Conservation (phyloP, 2,329 filamentous ascomycete species). For the Raffaelea arxii region DNA sequence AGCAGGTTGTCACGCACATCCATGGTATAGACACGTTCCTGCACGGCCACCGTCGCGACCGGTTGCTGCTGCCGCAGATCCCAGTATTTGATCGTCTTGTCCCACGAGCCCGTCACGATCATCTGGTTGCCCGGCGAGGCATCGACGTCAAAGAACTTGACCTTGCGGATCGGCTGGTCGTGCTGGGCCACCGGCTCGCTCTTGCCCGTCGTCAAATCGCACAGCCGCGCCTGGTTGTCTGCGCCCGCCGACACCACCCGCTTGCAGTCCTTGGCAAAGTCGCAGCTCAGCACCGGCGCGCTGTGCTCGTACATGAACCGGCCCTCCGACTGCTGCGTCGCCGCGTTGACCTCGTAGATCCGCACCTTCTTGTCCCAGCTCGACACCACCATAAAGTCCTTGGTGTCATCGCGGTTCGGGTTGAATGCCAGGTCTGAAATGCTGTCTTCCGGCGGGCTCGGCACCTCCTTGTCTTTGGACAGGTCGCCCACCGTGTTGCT, state of each 20-base stretch:
- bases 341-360: constrained; percentile 80
- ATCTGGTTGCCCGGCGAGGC: constrained; percentile 62
- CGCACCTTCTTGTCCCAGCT: constrained; percentile 98
- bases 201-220: constrained; percentile 64
- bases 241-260: constrained; percentile 82
- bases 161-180: constrained; percentile 70
- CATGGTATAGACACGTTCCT: constrained; percentile 82
- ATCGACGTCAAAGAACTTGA: constrained; percentile 65
- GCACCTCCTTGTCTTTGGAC: constrained; percentile 75
- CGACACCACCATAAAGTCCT: constrained; percentile 76
- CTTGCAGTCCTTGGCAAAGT: constrained; percentile 91
- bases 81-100: constrained; percentile 88
- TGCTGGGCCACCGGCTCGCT: constrained; percentile 72
- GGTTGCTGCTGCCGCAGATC: constrained; percentile 60
- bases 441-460: constrained; percentile 73
- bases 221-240: constrained; percentile 81
- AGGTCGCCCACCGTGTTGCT: constrained; percentile 81
- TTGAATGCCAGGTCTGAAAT: constrained; percentile 78
- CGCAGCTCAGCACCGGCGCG: constrained; percentile 71
- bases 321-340: constrained; percentile 65
- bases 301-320: constrained; percentile 82
- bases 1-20: constrained; percentile 82
- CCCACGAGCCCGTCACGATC: constrained; percentile 87
- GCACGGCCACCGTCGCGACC: constrained; percentile 54
- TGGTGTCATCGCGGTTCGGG: constrained; percentile 35